Evolutionary conservation across 1,139 yeast species (phyloP), one percentile per base, ranked within the genome.

Genomic region (Yamadazyma dushanensis): DNA sequence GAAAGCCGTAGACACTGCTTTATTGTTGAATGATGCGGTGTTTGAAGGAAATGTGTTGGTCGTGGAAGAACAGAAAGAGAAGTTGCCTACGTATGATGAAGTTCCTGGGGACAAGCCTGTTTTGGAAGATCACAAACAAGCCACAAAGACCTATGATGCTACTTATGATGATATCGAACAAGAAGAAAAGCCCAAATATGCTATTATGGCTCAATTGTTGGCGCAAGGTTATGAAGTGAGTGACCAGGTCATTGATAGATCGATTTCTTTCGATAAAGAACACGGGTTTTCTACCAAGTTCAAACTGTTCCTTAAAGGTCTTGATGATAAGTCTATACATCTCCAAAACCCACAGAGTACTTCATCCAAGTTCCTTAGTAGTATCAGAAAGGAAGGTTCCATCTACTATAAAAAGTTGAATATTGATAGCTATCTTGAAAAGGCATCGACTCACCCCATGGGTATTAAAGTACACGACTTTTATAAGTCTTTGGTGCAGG

Each of bases 131-230:
- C 45, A 51, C 37, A 61, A 63, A 38, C 14, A 21, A 16, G 45
- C 53, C 16, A 47, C 51, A 10, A 39, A 38, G 29, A 61, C 69
- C 4, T 68, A 67, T 8, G 66, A 62, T 39, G 49, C 45, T 10
- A 49, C 51, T 15, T 63, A 63, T 37, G 72, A 67, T 41, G 89
- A 83, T 49, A 75, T 83, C 39, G 63, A 70, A 3, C 95, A 85
- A 58, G 95, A 85, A 52, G 79, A 77, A 46, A 85, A 85, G 62
- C 95, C 95, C 38, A 83, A 83, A 53, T 64, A 80, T 42, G 80
- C 88, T 17, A 79, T 85, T 40, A 66, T 83, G 63, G 92, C 94
- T 1, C 92, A 85, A 59, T 74, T 83, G 49, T 68, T 85, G 45
- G 73, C 89, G 21, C 76, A 78, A 19, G 95, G 95, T 4, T 85